phyloP scores from a whole-genome alignment of 495 filamentous ascomycete genomes.

The Chaetomium cochliodes region DNA sequence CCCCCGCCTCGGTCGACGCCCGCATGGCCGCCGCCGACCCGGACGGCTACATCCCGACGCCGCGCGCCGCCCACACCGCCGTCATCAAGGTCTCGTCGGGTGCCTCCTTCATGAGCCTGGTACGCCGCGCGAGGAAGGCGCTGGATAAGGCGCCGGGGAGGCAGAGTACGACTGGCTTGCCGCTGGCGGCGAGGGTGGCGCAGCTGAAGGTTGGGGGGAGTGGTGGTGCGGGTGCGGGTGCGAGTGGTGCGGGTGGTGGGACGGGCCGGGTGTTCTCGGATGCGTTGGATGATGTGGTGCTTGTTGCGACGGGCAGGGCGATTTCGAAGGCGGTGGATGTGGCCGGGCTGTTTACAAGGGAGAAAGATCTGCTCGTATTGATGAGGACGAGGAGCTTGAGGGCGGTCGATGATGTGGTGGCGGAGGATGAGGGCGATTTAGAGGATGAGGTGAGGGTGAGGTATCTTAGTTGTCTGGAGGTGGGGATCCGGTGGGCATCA shows the following conservation, averaged over 20 bases:
- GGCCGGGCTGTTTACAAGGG: slow-evolving; percentile 62
- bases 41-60: slow-evolving; percentile 62
- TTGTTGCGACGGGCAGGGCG: slow-evolving; percentile 78
- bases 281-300: slow-evolving; percentile 55
- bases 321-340: slow-evolving; percentile 68
- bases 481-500: slow-evolving; percentile 30
- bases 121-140: slow-evolving; percentile 75
- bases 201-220: slow-evolving; percentile 35
- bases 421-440: slow-evolving; percentile 44
- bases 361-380: slow-evolving; percentile 55
- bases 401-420: slow-evolving; percentile 68
- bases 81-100: slow-evolving; percentile 74
- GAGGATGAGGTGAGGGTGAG: slow-evolving; percentile 62
- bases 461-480: slow-evolving; percentile 40
- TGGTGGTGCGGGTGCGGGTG: not conserved
- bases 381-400: slow-evolving; percentile 63
- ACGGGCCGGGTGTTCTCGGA: slow-evolving; percentile 15
- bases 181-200: slow-evolving; percentile 44
- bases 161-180: slow-evolving; percentile 35
- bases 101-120: slow-evolving; percentile 76
- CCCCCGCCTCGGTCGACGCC: slow-evolving; percentile 22
- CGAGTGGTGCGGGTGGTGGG: not conserved
- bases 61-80: slow-evolving; percentile 49
- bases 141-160: slow-evolving; percentile 65
- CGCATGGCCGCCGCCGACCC: slow-evolving; percentile 52